Percentiles rank a stretch among this genome's conserved stretches.
Conservation (phyloP, 805 yeast genomes). For the Starmerella apis region DNA sequence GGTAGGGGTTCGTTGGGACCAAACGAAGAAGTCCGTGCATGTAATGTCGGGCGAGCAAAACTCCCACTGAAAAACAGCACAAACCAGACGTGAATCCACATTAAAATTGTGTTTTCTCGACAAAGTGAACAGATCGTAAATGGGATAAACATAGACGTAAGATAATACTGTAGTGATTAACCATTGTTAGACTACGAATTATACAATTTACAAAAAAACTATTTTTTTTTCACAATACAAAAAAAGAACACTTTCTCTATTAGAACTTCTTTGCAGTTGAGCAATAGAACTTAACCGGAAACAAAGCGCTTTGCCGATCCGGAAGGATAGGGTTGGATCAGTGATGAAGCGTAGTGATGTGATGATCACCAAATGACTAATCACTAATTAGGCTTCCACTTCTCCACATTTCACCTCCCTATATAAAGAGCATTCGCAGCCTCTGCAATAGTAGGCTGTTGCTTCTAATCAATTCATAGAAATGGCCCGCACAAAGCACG, state of each 20-base stretch:
- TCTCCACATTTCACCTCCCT: background rate
- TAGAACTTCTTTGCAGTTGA: no score
- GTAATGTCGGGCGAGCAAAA: background rate
- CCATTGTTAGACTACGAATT: no score
- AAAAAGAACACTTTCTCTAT: no score
- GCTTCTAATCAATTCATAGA: conserved; percentile 4
- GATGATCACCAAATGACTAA: background rate
- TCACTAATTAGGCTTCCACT: background rate
- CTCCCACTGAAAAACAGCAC: background rate
- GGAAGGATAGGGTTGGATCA: conserved; percentile 7
- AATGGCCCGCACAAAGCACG: conserved; percentile 46
- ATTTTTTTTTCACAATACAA: no score
- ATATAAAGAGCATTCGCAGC: conserved; percentile 11
- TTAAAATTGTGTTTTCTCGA: no score
- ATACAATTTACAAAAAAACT: no score
- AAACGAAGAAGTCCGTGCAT: background rate
- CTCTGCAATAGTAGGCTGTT: background rate
- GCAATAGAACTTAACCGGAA: background rate
- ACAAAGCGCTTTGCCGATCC: background rate
- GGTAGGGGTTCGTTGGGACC: background rate
- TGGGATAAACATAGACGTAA: no score
- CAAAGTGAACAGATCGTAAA: no score
- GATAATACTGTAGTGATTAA: no score
- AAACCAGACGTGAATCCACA: no score
- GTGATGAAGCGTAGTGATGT: conserved; percentile 10